Evolutionary conservation across 2,329 filamentous ascomycete species (phyloP).

Genomic region (Capronia americana): DNA sequence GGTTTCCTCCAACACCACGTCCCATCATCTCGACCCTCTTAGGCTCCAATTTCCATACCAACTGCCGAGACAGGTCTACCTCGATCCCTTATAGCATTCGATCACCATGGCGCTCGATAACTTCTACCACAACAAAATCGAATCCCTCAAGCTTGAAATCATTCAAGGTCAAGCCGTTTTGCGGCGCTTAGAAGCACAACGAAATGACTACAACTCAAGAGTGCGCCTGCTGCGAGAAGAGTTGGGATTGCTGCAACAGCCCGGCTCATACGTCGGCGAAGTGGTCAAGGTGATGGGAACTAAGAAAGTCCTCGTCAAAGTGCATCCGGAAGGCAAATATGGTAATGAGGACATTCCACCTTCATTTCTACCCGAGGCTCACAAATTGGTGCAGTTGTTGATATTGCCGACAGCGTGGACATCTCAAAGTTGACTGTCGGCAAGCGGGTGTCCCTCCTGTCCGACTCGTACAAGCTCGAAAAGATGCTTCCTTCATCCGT

Average conservation of each 20-base stretch:
- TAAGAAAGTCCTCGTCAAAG: conserved; percentile 98
- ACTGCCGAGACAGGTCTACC: background rate
- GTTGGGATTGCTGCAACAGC: conserved; percentile 92
- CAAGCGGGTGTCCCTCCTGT: conserved; percentile 95
- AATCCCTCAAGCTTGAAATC: conserved; percentile 99
- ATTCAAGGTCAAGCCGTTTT: conserved; percentile 97
- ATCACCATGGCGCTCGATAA: conserved; percentile 94
- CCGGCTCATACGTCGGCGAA: conserved; percentile 96
- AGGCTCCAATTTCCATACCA: background rate
- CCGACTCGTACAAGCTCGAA: conserved; percentile 97
- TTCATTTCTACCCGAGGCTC: conserved; percentile 29
- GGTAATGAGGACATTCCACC: conserved; percentile 61
- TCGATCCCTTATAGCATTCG: conserved; percentile 14
- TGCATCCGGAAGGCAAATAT: conserved; percentile 99
- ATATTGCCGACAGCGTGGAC: conserved; percentile 92
- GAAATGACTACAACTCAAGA: conserved; percentile 98
- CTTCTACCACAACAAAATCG: conserved; percentile 99
- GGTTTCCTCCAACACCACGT: background rate
- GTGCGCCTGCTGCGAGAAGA: conserved; percentile 94
- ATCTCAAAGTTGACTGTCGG: conserved; percentile 94
- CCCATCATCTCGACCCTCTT: background rate
- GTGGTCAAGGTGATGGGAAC: conserved; percentile 99
- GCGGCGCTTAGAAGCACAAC: conserved; percentile 92
- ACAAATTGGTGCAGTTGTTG: conserved; percentile 72
- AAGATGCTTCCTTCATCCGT: conserved; percentile 98